phyloP scores from a whole-genome alignment of 108 stramenopile species.

The Skeletonema grethae region DNA sequence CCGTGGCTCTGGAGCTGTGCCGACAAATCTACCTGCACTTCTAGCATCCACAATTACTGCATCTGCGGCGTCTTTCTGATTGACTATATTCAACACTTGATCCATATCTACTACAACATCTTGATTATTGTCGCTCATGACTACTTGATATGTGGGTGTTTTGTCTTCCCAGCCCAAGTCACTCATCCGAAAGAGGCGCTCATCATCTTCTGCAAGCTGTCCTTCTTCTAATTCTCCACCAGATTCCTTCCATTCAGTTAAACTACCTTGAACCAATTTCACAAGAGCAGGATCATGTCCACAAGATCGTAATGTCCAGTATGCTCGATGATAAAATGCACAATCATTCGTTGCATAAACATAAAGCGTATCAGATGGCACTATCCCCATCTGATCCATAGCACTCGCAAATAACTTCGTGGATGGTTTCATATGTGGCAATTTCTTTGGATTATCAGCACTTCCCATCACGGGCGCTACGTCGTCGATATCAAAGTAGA shows the following conservation, averaged over 20 bases:
- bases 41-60: conserved; percentile 64
- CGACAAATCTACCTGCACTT: conserved; percentile 40
- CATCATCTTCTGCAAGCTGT: conserved; percentile 13
- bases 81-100: conserved; percentile 45
- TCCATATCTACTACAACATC: conserved; percentile 48
- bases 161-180: conserved; percentile 27
- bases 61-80: background rate
- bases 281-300: conserved; percentile 47
- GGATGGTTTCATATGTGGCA: conserved; percentile 48
- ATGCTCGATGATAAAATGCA: conserved; percentile 64
- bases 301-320: conserved; percentile 59
- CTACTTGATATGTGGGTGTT: conserved; percentile 23
- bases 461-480: conserved; percentile 47
- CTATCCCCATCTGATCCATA: conserved; percentile 56
- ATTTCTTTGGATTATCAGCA: conserved; percentile 33
- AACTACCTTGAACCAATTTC: conserved; percentile 61
- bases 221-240: conserved; percentile 56
- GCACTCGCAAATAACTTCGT: conserved; percentile 42
- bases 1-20: conserved; percentile 52
- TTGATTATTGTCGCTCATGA: conserved; percentile 3
- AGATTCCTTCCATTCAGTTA: conserved; percentile 62
- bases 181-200: conserved; percentile 33
- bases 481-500: conserved; percentile 74
- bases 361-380: conserved; percentile 40
- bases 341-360: conserved; percentile 61